Evolutionary conservation across 2,329 filamentous ascomycete species (phyloP).

Genomic region (Pseudogymnoascus sp.): DNA sequence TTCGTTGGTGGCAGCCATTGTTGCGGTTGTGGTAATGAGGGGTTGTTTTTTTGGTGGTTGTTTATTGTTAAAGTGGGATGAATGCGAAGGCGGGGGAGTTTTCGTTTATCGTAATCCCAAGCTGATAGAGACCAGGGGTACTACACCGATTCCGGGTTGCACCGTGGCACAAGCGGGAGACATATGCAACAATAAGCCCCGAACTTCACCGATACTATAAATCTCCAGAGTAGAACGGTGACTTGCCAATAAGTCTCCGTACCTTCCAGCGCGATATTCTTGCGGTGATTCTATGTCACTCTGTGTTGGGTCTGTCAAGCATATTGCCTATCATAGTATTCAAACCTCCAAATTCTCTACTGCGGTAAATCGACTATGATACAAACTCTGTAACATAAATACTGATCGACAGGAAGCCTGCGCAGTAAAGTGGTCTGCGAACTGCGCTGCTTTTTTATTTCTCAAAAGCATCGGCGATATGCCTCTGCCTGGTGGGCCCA

Average conservation of each 20-base stretch:
- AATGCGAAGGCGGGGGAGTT: conserved; percentile 4
- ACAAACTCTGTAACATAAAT: neutral
- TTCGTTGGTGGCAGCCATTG: conserved; percentile 68
- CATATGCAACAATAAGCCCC: neutral
- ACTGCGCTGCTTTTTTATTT: neutral
- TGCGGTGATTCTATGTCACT: neutral
- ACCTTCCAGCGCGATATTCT: neutral
- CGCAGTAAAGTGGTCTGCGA: neutral
- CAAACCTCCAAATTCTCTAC: neutral
- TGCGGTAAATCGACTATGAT: too few species aligned
- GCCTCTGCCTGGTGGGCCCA: neutral
- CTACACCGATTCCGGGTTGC: neutral
- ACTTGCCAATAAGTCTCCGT: neutral
- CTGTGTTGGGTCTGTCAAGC: neutral
- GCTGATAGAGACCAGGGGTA: conserved; percentile 1
- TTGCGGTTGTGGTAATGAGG: conserved; percentile 18
- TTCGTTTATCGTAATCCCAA: conserved; percentile 2
- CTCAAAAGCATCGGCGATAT: neutral
- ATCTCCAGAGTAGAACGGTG: neutral
- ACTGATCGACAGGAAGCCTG: neutral
- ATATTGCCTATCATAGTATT: neutral
- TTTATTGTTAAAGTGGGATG: conserved; percentile 11
- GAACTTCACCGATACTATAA: neutral
- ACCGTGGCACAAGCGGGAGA: neutral
- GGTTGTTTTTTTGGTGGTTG: neutral